Evolutionary conservation across 108 stramenopile genomes (phyloP), one percentile per base, ranked within the genome.

Genomic region (Fragilaria radians): DNA sequence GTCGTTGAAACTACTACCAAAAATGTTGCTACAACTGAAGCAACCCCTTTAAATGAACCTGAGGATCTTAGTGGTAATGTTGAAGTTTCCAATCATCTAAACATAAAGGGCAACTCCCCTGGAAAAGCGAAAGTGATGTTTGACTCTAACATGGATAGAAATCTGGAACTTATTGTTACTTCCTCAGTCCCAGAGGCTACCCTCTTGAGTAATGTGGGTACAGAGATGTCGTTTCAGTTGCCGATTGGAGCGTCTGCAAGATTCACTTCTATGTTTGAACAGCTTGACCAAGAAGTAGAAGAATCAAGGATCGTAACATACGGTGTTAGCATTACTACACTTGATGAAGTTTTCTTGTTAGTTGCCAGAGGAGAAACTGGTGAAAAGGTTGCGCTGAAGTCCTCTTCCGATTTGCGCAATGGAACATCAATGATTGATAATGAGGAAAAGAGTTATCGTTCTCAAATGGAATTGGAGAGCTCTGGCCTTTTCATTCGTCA

Each of bases 241-340:
- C 94, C 94, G 1, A 48, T 83, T 5, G 64, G 63, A n/a, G 73
- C 88, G 24, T 80, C 89, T 1, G 30, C 58, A 9, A 45, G 29
- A 22, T 95, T 95, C 50, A 51, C 76, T 32, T 28, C 5, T 3
- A 74, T 95, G 74, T 88, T 95, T 70, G 30, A 61, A 21, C 67
- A 69, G 11, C 59, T 95, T 5, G 94, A 95, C 59, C 11, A 27
- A 1, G 29, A 66, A 18, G 55, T 59, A 23, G 56, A 56, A 11
- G 53, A 53, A 24, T 31, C 67, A 14, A 62, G 69, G 5, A 67
- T 93, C 33, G 73, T 63, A 14, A 77, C 78, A 4, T 95, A 89
- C 58, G 91, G 94, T 5, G 77, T 95, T 33, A 71, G 78, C 34
- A 87, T 93, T 21, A 95, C 94, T 18, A 93, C 91, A 1, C 59